These are phyloP conservation scores for Calonectria hongkongensis DNA, from an alignment of 2,329 filamentous ascomycete genomes.

Conservation along the genomic window DNA sequence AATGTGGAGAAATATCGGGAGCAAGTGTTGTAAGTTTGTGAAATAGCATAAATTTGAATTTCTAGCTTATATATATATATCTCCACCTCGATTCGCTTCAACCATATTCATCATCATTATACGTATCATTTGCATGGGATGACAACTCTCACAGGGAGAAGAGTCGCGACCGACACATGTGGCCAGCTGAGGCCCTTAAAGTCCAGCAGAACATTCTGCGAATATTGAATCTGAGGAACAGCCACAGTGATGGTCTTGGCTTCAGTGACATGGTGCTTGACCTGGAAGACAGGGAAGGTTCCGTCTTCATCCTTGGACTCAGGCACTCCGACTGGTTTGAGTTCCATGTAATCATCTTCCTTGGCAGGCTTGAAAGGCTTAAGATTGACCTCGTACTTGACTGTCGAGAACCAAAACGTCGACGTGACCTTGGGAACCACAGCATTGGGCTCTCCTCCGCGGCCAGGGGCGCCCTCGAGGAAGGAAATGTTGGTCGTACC, in stretches of 20 bases:
- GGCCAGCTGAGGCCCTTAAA: conserved; percentile 42
- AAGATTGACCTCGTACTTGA: conserved; percentile 45
- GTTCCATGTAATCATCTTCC: not conserved
- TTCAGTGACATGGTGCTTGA: conserved; percentile 34
- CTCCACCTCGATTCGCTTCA: not conserved
- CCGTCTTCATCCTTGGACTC: not conserved
- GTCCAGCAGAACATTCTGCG: conserved; percentile 51
- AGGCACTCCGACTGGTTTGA: conserved; percentile 22
- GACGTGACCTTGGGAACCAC: conserved; percentile 39
- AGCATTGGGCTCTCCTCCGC: conserved; percentile 45
- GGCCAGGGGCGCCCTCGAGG: conserved; percentile 38
- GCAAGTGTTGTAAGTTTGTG: no score
- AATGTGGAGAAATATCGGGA: no score
- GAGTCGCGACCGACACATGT: conserved; percentile 46
- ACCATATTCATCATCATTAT: not conserved
- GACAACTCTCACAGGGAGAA: conserved; percentile 35
- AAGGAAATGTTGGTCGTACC: conserved; percentile 54
- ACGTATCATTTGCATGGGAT: not conserved
- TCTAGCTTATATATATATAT: no score
- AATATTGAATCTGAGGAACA: conserved; percentile 60
- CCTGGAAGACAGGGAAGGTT: conserved; percentile 41
- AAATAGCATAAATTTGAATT: no score
- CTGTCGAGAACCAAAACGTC: conserved; percentile 49
- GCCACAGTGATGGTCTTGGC: conserved; percentile 42
- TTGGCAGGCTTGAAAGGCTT: not conserved